Evolutionary conservation across 805 yeast species (phyloP), one percentile per base, ranked within the genome.

Genomic region (Wickerhamiella galacta): DNA sequence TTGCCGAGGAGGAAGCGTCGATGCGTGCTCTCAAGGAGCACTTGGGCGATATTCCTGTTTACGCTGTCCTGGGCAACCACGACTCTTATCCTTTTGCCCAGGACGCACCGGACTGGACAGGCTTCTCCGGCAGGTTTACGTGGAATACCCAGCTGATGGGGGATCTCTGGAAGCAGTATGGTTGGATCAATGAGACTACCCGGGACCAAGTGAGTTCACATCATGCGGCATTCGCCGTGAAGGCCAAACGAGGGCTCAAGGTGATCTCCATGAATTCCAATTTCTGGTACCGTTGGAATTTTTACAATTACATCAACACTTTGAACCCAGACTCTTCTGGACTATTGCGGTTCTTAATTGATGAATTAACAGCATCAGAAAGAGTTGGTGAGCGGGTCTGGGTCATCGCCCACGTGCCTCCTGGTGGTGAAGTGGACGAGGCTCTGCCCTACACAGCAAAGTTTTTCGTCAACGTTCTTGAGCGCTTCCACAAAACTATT

Each of bases 51-150:
- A 50, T 70, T 20, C 75, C 80, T 6, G 66, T 75, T 4, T 73
- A 57, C 47, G 64, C 80, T 8, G 70, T 68, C 16, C 54, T 75
- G 44, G 83, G 83, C 18, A 74, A 72, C 49, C 82, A 76, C 52
- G 83, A 75, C 46, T 67, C 73, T 20, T 75, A 65, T 59, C 83
- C 85, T 12, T 70, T 73, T 43, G 77, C 75, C 23, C 80, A 75
- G 49, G 52, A 73, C 37, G 76, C 80, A 2, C 76, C 73, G 36
- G 47, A 56, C 20, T 46, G 51, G 23, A 61, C 66, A 16, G 67
- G 68, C 6, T 66, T 57, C 37, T 47, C 52, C 2, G 54, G 58
- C 32, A 41, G 58, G 43, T 61, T 62, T 36, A 47, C 55, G n/a
- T 66, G 65, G 62, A 66, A 68, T 41, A 51, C 58, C 2, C 67